Base-by-base conservation (phyloP, 371 early-diverging fungal genomes). In the Mucor sp. region DNA sequence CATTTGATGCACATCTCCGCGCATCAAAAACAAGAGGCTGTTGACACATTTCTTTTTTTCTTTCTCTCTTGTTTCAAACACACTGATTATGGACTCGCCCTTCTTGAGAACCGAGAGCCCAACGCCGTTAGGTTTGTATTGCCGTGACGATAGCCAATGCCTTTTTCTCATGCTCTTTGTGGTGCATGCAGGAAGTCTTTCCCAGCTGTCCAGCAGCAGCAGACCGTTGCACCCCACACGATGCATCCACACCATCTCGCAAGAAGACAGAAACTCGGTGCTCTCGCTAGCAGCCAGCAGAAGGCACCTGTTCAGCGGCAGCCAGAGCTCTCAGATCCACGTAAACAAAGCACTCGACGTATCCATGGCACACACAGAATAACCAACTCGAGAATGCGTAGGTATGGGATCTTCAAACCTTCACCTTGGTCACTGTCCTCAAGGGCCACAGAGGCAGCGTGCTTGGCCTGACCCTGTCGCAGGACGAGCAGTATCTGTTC, bases 391-490 rank as follows among this genome's bases (percentile, higher is more conserved):
- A 41, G 6, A 32, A 14, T 32, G 19, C 11, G 25, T 15, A 90
- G 90, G 93, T 91, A 11, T 94, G 94, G 94, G 83, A 86, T 66
- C 76, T 88, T 15, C 80, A 81, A 50, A 89, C 87, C 3, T 93
- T 86, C 68, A 84, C 84, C 17, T 81, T 88, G 19, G 78, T 82
- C 8, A 81, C 78, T 1, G 79, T 81, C 19, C 81, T 92, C 14
- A 74, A 78, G 58, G 94, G 91, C 0, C 94, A 94, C 65, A 72
- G 82, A 6, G 90, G 91, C 19, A 87, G 89, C 47, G 89, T 93
- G 30, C 80, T 91, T 37, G 81, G 88, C 1, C 68, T 94, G 56
- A 81, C 81, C 7, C 62, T 93, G 15, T 87, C 89, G 8, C 70
- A 67, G 2, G 85, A 82, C 57, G 79, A 84, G 57, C 73, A 76